These are phyloP conservation scores for Withania somnifera DNA, from an alignment of 305 asterid species.

Conservation along the genomic window DNA sequence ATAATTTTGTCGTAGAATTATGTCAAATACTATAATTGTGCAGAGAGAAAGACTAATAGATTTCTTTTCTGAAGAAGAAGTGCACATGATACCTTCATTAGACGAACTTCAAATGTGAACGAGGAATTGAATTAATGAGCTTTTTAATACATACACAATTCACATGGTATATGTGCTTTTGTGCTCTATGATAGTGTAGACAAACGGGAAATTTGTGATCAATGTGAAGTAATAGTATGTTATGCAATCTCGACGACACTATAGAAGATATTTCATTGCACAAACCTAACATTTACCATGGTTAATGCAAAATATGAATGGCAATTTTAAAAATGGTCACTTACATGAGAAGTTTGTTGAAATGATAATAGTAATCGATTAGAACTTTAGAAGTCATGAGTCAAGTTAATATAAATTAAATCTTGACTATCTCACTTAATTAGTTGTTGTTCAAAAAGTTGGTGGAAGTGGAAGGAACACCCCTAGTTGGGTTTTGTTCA, in stretches of 20 bases:
- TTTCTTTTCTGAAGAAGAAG: no score
- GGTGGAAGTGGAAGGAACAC: neutral
- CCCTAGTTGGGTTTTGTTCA: neutral
- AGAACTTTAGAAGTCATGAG: neutral
- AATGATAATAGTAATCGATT: neutral
- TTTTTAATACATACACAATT: no score
- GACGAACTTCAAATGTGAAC: no score
- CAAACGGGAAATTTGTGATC: no score
- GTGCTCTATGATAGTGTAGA: no score
- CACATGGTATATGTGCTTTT: no score
- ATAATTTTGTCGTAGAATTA: neutral
- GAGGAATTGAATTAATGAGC: no score
- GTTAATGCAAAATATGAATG: neutral
- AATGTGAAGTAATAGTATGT: no score
- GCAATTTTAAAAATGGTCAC: neutral
- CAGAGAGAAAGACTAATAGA: no score
- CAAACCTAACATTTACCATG: neutral
- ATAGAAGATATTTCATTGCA: neutral
- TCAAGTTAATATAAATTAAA: neutral
- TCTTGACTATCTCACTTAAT: neutral
- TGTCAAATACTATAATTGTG: neutral
- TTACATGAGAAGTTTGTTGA: neutral
- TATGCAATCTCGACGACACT: neutral
- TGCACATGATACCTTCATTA: no score
- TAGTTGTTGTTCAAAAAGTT: neutral